Base-by-base conservation (phyloP, 305 asterid genomes). In the Solanum hybrid region DNA sequence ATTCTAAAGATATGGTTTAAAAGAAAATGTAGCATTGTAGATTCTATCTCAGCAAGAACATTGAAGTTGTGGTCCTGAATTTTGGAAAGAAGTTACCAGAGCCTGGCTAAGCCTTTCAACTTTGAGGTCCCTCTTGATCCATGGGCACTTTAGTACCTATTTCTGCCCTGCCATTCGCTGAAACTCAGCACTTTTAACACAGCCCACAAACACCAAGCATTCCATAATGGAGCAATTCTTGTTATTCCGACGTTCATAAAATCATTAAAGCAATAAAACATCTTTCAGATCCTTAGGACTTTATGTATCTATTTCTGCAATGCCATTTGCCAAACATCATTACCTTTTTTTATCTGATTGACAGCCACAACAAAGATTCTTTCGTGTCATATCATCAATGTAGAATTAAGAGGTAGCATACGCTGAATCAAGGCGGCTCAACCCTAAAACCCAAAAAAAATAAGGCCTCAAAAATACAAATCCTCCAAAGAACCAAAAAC, bases 131-230 rank as follows among this genome's bases (percentile, higher is more conserved):
- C 83, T 72, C 83, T 34, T 87, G 27, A 37, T 37, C 89, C 89
- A 73, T 12, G 22, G 22, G 72, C 70, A 87, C 61, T 72, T 24
- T 36, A 73, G 29, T 73, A 70, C 37, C 89, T 73, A 87, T 73
- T 38, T 87, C 89, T 87, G 72, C 89, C 41, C 73, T 87, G 84
- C 89, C 89, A 73, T 87, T 87, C 11, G 72, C 82, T 73, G 89
- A 87, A 38, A 37, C 72, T 38, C 82, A 20, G 70, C 89, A 87
- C 41, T 87, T 87, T 26, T 76, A 73, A 22, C 31, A 84, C 75
- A 17, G 41, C 73, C 45, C 70, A 38, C 20, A 37, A 17, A 87
- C 17, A 36, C 89, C 65, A 87, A 87, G 70, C 80, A 36, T 36
- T 26, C 36, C 70, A 37, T 37, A 12, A 37, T 29, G 22, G 38